These are phyloP conservation scores for Fragilariopsis cylindrus DNA, from an alignment of 108 stramenopile species.

Conservation along the genomic window DNA sequence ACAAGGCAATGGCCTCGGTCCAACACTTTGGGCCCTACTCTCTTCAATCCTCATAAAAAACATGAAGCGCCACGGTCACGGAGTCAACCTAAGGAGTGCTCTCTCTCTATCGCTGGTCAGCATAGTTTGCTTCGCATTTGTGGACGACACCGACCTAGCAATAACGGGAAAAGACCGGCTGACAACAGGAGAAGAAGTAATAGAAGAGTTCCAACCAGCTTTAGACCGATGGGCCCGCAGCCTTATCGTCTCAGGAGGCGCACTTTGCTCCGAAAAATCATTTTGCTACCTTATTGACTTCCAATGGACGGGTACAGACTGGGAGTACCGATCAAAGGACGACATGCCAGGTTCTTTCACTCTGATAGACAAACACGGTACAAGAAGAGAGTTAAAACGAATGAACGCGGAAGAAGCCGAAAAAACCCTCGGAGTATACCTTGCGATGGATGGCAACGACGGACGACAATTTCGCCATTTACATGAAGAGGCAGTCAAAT, in stretches of 20 bases:
- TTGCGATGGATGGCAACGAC: slow-evolving; percentile 13
- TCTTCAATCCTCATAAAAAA: slow-evolving; percentile 7
- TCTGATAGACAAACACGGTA: not conserved
- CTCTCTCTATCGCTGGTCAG: not conserved
- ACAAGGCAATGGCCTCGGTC: slow-evolving; percentile 9
- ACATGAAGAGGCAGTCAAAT: too few species aligned
- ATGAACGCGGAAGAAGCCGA: not conserved
- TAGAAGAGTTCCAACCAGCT: not conserved
- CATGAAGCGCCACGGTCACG: not conserved
- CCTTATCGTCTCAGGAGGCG: not conserved
- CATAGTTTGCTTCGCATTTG: slow-evolving; percentile 16
- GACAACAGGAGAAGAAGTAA: not conserved
- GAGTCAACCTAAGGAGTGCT: not conserved
- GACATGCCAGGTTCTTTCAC: not conserved
- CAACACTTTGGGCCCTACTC: not conserved
- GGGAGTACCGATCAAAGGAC: not conserved
- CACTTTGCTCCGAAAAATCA: not conserved
- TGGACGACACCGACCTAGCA: slow-evolving; percentile 7
- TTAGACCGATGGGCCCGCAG: slow-evolving; percentile 4
- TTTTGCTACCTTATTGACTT: slow-evolving; percentile 16
- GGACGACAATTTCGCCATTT: too few species aligned
- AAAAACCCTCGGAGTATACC: slow-evolving; percentile 1
- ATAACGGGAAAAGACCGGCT: too few species aligned
- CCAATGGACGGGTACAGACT: slow-evolving; percentile 6
- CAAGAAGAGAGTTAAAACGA: not conserved